Evolutionary conservation across 2,329 filamentous ascomycete species (phyloP).

Genomic region (Proliferodiscus dingleyae): DNA sequence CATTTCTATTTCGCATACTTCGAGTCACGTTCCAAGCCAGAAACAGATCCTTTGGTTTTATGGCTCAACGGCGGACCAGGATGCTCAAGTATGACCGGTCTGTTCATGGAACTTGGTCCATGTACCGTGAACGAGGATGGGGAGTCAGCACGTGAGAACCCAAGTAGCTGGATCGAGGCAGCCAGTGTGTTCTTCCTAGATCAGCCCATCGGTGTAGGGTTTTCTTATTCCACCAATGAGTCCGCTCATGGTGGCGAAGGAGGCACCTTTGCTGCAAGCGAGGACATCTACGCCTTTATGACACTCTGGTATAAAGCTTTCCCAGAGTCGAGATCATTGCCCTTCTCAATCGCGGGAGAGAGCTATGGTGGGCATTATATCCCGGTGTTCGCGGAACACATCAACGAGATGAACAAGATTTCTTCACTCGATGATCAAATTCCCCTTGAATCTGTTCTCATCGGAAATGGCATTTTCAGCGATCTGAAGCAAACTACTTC

Average conservation of each 20-base stretch:
- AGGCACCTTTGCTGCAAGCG: constrained; percentile 19
- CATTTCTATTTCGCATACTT: constrained; percentile 23
- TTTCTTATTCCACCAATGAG: constrained; percentile 30
- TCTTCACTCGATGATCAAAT: constrained; percentile 38
- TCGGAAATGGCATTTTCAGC: constrained; percentile 54
- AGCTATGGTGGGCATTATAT: constrained; percentile 23
- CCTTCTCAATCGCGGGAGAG: constrained; percentile 36
- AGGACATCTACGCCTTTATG: constrained; percentile 24
- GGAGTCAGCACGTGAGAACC: constrained; percentile 33
- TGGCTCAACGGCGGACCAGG: constrained; percentile 38
- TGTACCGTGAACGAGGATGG: constrained; percentile 39
- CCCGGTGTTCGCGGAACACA: constrained; percentile 37
- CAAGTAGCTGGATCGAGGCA: constrained; percentile 36
- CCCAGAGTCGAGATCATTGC: constrained; percentile 33
- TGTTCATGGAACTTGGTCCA: constrained; percentile 42
- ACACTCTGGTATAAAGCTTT: constrained; percentile 35
- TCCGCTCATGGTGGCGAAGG: constrained; percentile 13
- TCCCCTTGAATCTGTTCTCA: constrained; percentile 41
- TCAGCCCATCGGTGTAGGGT: constrained; percentile 36
- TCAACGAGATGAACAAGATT: constrained; percentile 18
- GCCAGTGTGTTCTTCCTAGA: constrained; percentile 37
- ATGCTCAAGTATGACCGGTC: constrained; percentile 36
- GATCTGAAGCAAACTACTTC: constrained; percentile 47
- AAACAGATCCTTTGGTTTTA: constrained; percentile 14
- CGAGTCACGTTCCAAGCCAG: constrained; percentile 17